These are phyloP conservation scores for Curvularia eragrostidis DNA, from an alignment of 2,329 filamentous ascomycete genomes.

Conservation along the genomic window DNA sequence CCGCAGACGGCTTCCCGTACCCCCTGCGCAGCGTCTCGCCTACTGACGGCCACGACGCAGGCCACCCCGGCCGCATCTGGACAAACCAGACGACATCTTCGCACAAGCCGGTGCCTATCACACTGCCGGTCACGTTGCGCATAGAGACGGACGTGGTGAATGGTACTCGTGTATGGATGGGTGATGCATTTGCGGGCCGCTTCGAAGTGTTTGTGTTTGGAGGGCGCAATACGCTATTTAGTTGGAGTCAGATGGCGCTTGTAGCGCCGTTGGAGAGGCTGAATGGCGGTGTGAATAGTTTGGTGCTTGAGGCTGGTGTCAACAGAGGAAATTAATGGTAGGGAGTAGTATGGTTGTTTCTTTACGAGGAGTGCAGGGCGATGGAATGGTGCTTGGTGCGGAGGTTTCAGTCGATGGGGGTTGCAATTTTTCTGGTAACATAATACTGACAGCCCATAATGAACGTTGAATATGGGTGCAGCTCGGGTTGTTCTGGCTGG, in stretches of 20 bases:
- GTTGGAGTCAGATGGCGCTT: constrained; percentile 65
- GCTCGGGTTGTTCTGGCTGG: neutral
- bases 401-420: no score
- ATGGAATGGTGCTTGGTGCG: no score
- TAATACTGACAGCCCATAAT: no score
- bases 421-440: neutral
- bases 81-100: constrained; percentile 56
- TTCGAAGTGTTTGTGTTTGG: constrained; percentile 64
- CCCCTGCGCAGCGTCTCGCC: constrained; percentile 57
- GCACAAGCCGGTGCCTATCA: constrained; percentile 52
- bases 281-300: constrained; percentile 36
- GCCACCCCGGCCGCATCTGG: constrained; percentile 61
- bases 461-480: neutral
- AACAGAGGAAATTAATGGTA: no score
- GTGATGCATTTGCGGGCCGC: constrained; percentile 56
- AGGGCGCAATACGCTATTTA: constrained; percentile 59
- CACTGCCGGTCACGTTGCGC: constrained; percentile 45
- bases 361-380: neutral
- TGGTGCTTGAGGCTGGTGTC: constrained; percentile 18
- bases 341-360: neutral
- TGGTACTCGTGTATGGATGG: constrained; percentile 59
- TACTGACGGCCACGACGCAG: constrained; percentile 55
- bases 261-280: constrained; percentile 57
- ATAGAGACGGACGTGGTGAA: constrained; percentile 56
- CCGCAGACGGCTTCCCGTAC: constrained; percentile 51